These are phyloP conservation scores for Geranium rotundifolium DNA, from an alignment of 345 rosid species.

Conservation along the genomic window DNA sequence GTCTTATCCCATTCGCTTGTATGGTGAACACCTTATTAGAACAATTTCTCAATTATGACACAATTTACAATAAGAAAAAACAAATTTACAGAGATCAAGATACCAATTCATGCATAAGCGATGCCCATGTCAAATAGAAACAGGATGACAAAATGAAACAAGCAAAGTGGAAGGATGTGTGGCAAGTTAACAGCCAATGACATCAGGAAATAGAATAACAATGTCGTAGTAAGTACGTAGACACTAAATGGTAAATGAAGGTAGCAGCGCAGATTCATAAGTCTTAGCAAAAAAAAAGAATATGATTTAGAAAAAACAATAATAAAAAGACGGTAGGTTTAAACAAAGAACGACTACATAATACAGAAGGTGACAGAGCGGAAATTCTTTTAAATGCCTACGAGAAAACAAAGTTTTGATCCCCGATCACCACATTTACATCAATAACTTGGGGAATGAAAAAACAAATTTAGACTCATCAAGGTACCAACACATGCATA, in stretches of 20 bases:
- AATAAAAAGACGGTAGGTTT: no score
- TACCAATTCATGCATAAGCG: not conserved
- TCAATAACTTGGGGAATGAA: not conserved
- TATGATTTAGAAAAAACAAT: no score
- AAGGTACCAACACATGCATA: not conserved
- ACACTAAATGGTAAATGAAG: no score
- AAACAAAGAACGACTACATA: no score
- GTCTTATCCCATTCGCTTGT: constrained; percentile 65
- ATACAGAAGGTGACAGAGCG: no score
- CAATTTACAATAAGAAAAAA: not conserved
- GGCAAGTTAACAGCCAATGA: no score
- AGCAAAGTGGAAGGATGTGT: no score
- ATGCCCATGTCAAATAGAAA: not conserved
- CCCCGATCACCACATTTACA: not conserved
- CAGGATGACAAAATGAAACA: not conserved
- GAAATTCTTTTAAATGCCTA: no score
- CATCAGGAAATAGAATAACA: no score
- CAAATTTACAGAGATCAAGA: not conserved
- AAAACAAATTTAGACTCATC: not conserved
- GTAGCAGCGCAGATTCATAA: not conserved
- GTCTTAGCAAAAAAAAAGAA: no score
- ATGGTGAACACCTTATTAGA: not conserved
- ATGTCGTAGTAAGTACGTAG: no score
- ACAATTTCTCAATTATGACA: not conserved
- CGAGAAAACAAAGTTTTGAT: not conserved